Base-by-base conservation (phyloP, 1,139 yeast species). In the Groenewaldozyma auringiensis region DNA sequence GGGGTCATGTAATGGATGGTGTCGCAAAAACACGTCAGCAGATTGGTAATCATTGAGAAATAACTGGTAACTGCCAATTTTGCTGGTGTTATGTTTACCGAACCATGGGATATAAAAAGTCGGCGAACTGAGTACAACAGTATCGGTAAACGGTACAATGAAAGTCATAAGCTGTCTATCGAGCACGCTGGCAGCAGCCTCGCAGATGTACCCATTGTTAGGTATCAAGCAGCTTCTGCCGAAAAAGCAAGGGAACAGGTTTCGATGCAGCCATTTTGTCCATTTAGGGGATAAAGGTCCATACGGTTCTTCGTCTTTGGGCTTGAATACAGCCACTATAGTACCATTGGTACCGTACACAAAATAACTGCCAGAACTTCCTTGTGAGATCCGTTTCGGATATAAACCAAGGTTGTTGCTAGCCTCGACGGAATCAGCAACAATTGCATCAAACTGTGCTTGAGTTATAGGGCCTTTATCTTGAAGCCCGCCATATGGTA, bases 281-380 rank as follows among this genome's bases (percentile, higher is more conserved):
- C 89, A 81, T 60, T 83, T 83, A 0, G 89, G 89, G 3, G 84
- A 79, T 45, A 83, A 59, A 0, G 88, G 86, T 0, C 89, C 92
- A 57, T 83, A 83, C 0, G 89, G 92, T 54, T 83, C 89, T 61
- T 83, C 92, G 61, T 82, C 87, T 58, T 81, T 81, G 4, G 92
- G 92, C 59, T 83, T 83, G 68, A 83, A 83, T 2, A 83, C 80
- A 0, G 82, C 89, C 3, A 72, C 73, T 6, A 64, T 60, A 37
- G 62, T 59, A 27, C 64, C 62, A 1, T 56, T 45, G 1, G 65
- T 51, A 43, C 69, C 67, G 47, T 68, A 70, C 2, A 81, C 68
- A 58, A 82, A 83, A 57, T 83, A 83, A 47, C 84, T 78, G 1
- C 92, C 89, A 0, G 86, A 79, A 2, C 86, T 79, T 0, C 92